A percentile compares a stretch with the other conserved stretches of the same genome.
Conservation (phyloP, 1,139 yeast species). For the Geotrichum armillariae region DNA sequence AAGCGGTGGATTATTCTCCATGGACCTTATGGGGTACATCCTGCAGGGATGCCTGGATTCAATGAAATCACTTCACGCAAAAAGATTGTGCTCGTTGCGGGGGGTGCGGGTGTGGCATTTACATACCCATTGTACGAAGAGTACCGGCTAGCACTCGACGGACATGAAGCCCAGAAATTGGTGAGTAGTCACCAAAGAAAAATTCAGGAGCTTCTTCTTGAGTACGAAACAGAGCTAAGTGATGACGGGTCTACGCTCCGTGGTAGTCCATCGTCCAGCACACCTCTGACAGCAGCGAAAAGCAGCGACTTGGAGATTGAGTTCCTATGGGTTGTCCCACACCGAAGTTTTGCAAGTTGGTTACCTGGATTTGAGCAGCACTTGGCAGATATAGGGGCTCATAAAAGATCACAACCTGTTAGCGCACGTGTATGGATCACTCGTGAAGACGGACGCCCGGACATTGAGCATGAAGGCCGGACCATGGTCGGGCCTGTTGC, state of each 20-base stretch:
- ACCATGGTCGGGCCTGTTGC: slow-evolving; percentile 18
- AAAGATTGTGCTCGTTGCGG: slow-evolving; percentile 31
- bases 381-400: slow-evolving; percentile 9
- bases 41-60: slow-evolving; percentile 9
- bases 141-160: slow-evolving; percentile 21
- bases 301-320: slow-evolving; percentile 18
- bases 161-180: background rate
- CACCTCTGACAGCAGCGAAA: background rate
- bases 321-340: slow-evolving; percentile 34
- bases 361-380: slow-evolving; percentile 22
- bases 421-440: slow-evolving; percentile 29
- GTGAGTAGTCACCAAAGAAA: background rate
- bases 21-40: slow-evolving; percentile 33
- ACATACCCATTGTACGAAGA: slow-evolving; percentile 33
- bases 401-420: slow-evolving; percentile 3
- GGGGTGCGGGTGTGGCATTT: slow-evolving; percentile 37
- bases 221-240: background rate
- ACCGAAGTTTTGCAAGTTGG: slow-evolving; percentile 28
- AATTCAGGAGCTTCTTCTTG: background rate
- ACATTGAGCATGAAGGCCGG: slow-evolving; percentile 24
- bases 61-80: background rate
- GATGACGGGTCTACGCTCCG: background rate
- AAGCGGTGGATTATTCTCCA: slow-evolving; percentile 30
- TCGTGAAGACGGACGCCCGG: slow-evolving; percentile 29
- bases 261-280: background rate